A percentile compares a stretch with the other conserved stretches of the same genome.
Evolutionary conservation across 1,284 basidiomycete species (phyloP).

Genomic region (Athelia sp.): DNA sequence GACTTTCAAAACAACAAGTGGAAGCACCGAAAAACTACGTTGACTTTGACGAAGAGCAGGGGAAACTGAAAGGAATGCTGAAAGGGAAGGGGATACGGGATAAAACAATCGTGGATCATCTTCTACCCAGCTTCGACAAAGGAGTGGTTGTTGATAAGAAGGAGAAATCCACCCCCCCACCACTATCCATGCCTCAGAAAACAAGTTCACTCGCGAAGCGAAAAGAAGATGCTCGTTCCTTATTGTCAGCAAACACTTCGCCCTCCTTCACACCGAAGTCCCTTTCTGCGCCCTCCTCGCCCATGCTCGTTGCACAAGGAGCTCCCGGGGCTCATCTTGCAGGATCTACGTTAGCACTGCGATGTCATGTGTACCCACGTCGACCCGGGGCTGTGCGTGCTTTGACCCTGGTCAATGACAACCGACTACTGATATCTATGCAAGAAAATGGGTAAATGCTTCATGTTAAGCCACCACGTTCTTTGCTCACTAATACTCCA

Average conservation of each 20-base stretch:
- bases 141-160: constrained; percentile 6
- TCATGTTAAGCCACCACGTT: constrained; percentile 4
- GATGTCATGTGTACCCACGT: constrained; percentile 49
- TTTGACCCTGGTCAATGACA: constrained; percentile 37
- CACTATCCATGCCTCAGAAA: constrained; percentile 13
- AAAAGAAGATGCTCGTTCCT: constrained; percentile 30
- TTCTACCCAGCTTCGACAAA: constrained; percentile 21
- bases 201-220: constrained; percentile 20
- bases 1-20: constrained; percentile 58
- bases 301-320: constrained; percentile 19
- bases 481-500: neutral
- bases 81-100: constrained; percentile 46
- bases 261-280: constrained; percentile 35
- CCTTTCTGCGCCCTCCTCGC: constrained; percentile 40
- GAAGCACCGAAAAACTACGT: constrained; percentile 72
- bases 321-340: constrained; percentile 8
- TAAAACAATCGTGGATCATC: constrained; percentile 27
- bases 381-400: constrained; percentile 30
- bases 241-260: constrained; percentile 41
- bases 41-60: constrained; percentile 74
- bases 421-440: constrained; percentile 41
- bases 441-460: constrained; percentile 49
- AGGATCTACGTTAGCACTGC: constrained; percentile 27
- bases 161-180: constrained; percentile 21
- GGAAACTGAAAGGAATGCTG: constrained; percentile 65